Base-by-base conservation (phyloP, 2,329 filamentous ascomycete species). In the Xylariaceae sp. region DNA sequence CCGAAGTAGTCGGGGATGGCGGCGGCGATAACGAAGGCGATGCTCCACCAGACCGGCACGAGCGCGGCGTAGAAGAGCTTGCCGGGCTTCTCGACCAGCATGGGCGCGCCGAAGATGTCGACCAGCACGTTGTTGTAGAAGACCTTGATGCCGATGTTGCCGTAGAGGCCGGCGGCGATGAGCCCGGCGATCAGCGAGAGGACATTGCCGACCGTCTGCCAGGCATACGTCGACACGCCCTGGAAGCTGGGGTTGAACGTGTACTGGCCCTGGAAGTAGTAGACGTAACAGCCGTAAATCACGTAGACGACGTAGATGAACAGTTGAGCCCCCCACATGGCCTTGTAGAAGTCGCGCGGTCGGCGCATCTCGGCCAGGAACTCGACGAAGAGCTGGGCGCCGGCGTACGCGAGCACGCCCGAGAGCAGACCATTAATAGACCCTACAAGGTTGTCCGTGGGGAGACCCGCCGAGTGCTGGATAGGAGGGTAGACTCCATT, bases 401-500 rank as follows among this genome's bases (percentile, higher is more conserved):
- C 74, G n/a, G 71, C 72, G 40, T 77, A 79, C 0, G 72, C 65
- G 37, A 69, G 72, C 5, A 77, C 72, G 8, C 63, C 68, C 35
- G 74, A 25, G 15, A 44, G 44, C n/a, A 46, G 19, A 2, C 44
- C 44, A 18, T 46, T 46, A 15, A 46, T 52, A 4, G 64, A 61
- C 17, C 59, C 65, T 17, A 39, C 24, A 13, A 42, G 39, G n/a
- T 39, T 35, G 6, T 17, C 27, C 7, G 36, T 37, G 9, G 39
- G 39, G 25, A 42, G 39, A 4, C 34, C 37, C 31, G 37, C 23
- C 13, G 10, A 35, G 8, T 17, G 39, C 3, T 29, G 9, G 13
- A 42, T 16, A 14, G 39, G 33, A 15, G 39, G 39, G 25, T 42
- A 42, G 23, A 29, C 31, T 6, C 39, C 39, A 7, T 37, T 25